phyloP scores from a whole-genome alignment of 164 flowering plant species.

The Stephania cephalantha region DNA sequence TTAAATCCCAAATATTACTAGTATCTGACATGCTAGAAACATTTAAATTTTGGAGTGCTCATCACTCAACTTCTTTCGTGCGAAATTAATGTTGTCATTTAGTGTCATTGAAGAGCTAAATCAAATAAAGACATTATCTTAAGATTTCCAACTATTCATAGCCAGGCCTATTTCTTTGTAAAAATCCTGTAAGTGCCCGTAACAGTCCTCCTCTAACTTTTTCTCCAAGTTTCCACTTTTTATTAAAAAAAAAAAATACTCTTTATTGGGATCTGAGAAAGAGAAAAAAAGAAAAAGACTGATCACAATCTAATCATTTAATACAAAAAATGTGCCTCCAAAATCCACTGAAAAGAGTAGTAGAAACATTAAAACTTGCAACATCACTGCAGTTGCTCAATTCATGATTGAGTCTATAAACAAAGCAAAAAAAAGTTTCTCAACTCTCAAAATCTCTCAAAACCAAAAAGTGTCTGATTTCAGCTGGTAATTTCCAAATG shows the following conservation, averaged over 20 bases:
- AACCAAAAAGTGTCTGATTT: background rate
- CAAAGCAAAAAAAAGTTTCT: background rate
- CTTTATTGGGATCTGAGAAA: slow-evolving; percentile 6
- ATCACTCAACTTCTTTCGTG: background rate
- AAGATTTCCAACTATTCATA: background rate
- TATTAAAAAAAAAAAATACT: background rate
- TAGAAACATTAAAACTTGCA: background rate
- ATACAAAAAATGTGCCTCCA: background rate
- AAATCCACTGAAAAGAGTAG: background rate
- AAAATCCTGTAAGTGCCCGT: background rate
- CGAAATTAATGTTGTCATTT: background rate
- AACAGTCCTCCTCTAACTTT: background rate
- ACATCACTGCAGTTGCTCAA: background rate
- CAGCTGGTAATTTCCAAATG: background rate
- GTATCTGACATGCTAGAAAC: background rate
- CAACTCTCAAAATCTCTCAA: background rate
- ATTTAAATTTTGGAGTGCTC: background rate
- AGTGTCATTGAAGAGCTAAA: background rate
- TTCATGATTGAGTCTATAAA: background rate
- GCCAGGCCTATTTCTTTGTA: background rate
- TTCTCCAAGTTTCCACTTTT: slow-evolving; percentile 3
- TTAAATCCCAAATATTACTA: background rate
- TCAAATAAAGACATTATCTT: background rate
- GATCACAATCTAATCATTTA: background rate
- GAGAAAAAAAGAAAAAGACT: background rate